Percentiles rank a stretch among this genome's conserved stretches.
Conservation (phyloP, 2,329 filamentous ascomycete genomes). For the Xylaria hypoxylon region DNA sequence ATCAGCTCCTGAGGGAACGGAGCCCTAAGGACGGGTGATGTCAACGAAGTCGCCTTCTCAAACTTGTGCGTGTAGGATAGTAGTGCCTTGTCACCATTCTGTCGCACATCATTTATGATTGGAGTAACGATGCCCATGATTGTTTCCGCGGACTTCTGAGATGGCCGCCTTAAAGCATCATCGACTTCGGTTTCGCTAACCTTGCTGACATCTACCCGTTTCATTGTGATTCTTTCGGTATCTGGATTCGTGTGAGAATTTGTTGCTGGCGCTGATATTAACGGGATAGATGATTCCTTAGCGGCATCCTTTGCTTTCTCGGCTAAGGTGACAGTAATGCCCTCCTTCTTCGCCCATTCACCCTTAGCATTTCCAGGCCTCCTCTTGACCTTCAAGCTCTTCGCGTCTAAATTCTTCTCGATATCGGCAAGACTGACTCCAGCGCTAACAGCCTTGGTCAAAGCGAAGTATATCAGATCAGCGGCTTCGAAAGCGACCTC, state of each 20-base stretch:
- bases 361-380: constrained; percentile 94
- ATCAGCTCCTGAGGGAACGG: constrained; percentile 89
- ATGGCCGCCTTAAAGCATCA: constrained; percentile 85
- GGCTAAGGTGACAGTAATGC: constrained; percentile 61
- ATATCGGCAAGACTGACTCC: constrained; percentile 90
- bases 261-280: constrained; percentile 53
- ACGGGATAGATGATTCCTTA: constrained; percentile 51
- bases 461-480: constrained; percentile 93
- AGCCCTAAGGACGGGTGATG: constrained; percentile 87
- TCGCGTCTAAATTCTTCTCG: constrained; percentile 90
- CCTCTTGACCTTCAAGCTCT: constrained; percentile 94
- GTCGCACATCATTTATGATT: constrained; percentile 88
- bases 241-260: constrained; percentile 56
- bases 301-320: constrained; percentile 53
- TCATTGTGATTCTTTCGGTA: constrained; percentile 79
- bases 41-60: constrained; percentile 92
- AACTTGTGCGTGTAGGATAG: constrained; percentile 98
- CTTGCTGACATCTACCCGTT: constrained; percentile 76
- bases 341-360: constrained; percentile 87
- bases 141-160: constrained; percentile 92
- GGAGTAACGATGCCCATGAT: constrained; percentile 92
- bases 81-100: constrained; percentile 86
- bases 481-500: constrained; percentile 95
- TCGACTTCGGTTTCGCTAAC: constrained; percentile 74
- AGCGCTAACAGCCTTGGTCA: constrained; percentile 87